A percentile compares a stretch with the other conserved stretches of the same genome.
Conservation (phyloP, 768 basidiomycete species). For the Kwoniella botswanensis region DNA sequence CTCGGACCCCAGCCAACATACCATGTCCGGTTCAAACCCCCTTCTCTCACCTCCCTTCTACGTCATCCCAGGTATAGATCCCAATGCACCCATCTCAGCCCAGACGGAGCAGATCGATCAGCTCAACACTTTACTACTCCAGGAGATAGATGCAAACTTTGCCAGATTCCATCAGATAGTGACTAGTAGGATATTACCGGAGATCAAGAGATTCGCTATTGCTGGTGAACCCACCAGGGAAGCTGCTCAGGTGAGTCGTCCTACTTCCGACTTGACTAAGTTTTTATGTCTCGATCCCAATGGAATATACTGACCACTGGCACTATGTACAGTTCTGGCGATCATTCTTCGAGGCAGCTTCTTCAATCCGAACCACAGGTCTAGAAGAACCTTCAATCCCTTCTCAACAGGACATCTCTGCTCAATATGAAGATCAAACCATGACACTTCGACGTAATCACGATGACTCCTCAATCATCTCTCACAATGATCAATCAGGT, state of each 20-base stretch:
- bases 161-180: constrained; percentile 84
- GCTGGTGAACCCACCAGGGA: constrained; percentile 86
- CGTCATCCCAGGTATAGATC: constrained; percentile 51
- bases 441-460: constrained; percentile 19
- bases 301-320: background rate
- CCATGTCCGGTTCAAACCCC: constrained; percentile 28
- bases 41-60: constrained; percentile 53
- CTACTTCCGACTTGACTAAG: background rate
- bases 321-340: constrained; percentile 78
- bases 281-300: background rate
- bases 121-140: constrained; percentile 86
- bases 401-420: constrained; percentile 31
- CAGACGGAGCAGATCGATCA: constrained; percentile 97
- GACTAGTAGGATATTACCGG: constrained; percentile 78
- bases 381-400: constrained; percentile 63
- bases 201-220: constrained; percentile 86
- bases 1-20: too few species aligned
- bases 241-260: constrained; percentile 76
- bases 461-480: constrained; percentile 13
- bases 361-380: constrained; percentile 79
- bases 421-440: constrained; percentile 30
- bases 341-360: constrained; percentile 92
- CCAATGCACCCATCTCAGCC: constrained; percentile 61
- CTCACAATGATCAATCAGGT: constrained; percentile 63
- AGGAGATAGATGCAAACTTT: constrained; percentile 94